phyloP scores from a whole-genome alignment of 148 eudicot genomes.

The Camellia lanceoleosa region DNA sequence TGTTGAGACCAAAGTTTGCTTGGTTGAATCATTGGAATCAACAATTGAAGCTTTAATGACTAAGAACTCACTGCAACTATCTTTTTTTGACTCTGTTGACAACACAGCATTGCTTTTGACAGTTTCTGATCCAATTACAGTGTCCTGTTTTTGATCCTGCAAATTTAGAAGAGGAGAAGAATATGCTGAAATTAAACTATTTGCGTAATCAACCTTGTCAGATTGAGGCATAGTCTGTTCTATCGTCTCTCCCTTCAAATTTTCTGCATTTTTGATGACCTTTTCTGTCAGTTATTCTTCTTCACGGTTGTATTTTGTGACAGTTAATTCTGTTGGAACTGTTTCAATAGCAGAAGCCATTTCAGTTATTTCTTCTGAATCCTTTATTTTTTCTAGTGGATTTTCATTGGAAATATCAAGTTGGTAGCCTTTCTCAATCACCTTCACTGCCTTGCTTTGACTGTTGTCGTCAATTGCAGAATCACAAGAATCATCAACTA shows the following conservation, averaged over 20 bases:
- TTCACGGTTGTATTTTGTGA: background rate
- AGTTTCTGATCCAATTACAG: background rate
- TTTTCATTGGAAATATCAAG: background rate
- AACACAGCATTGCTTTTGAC: background rate
- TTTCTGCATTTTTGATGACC: background rate
- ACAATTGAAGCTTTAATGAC: background rate
- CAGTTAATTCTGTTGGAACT: conserved; percentile 12
- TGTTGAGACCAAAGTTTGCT: background rate
- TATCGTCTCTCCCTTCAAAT: background rate
- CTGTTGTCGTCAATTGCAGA: background rate
- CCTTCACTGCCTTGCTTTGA: background rate
- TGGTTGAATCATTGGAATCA: background rate
- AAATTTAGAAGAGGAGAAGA: background rate
- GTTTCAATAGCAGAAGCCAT: background rate
- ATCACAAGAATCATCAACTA: background rate
- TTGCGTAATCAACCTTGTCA: background rate
- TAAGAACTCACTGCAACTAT: conserved; percentile 2
- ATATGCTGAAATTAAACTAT: background rate
- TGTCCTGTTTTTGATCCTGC: conserved; percentile 3
- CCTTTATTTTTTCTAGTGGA: background rate
- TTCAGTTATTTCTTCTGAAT: conserved; percentile 12
- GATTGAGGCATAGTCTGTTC: background rate
- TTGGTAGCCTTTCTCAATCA: background rate
- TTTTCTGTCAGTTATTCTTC: conserved; percentile 2
- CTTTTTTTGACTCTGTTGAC: background rate